Evolutionary conservation across 148 eudicot genomes (phyloP).

Genomic region (Chenopodium berlandieri): DNA sequence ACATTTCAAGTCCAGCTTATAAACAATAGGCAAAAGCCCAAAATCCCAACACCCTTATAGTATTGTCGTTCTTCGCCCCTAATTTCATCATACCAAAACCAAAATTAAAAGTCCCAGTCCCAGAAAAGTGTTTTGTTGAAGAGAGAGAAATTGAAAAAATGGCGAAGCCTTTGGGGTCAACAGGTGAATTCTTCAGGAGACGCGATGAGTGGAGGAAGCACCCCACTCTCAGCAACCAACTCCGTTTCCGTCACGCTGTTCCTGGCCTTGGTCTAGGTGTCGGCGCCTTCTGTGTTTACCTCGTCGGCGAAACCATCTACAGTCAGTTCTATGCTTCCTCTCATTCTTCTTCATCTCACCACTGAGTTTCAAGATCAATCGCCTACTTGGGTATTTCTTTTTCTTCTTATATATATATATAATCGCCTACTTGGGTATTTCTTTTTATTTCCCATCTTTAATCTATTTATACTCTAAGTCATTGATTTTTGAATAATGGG

Average conservation of each 20-base stretch:
- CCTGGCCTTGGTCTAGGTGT: conserved; percentile 87
- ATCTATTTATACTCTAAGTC: background rate
- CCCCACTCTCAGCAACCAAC: conserved; percentile 75
- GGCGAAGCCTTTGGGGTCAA: conserved; percentile 66
- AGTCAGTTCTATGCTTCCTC: conserved; percentile 48
- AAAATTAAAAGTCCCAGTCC: too few relatives aligned
- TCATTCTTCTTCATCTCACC: conserved; percentile 48
- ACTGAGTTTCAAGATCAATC: conserved; percentile 19
- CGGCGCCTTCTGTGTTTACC: conserved; percentile 75
- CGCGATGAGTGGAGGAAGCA: conserved; percentile 92
- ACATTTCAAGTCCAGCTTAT: too few relatives aligned
- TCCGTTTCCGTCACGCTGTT: conserved; percentile 78
- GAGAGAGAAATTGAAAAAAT: conserved; percentile 36
- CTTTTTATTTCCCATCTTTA: background rate
- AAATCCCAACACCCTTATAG: too few relatives aligned
- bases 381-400: background rate
- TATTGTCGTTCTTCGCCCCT: too few relatives aligned
- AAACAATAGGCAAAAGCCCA: too few relatives aligned
- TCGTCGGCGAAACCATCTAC: conserved; percentile 62
- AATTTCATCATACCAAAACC: too few relatives aligned
- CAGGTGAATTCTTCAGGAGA: conserved; percentile 91
- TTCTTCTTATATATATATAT: background rate
- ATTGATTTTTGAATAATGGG: background rate
- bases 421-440: too few relatives aligned
- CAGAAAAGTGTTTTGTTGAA: background rate